Percentiles rank a stretch among this genome's conserved stretches.
phyloP scores from a whole-genome alignment of 2,329 filamentous ascomycete species.

The Pseudocercospora pini-densiflorae region DNA sequence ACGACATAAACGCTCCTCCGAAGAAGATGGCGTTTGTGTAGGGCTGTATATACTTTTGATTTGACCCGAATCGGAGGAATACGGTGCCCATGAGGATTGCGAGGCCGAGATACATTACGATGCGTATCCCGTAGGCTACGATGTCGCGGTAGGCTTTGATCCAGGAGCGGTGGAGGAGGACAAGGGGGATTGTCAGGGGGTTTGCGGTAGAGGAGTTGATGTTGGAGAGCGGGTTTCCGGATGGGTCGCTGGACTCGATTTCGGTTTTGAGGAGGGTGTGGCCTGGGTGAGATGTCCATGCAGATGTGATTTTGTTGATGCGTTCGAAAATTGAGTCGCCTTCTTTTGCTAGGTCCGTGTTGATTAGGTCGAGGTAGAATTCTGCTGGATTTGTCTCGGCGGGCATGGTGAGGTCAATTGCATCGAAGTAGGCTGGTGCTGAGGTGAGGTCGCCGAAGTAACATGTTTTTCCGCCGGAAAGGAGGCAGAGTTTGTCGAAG shows the following conservation, averaged over 20 bases:
- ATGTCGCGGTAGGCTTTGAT: constrained; percentile 85
- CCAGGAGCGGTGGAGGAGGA: constrained; percentile 75
- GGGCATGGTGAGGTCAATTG: constrained; percentile 67
- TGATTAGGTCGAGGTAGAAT: constrained; percentile 76
- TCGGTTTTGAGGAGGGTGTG: constrained; percentile 39
- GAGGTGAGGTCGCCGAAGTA: constrained; percentile 70
- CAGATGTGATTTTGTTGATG: constrained; percentile 57
- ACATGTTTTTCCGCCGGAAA: constrained; percentile 71
- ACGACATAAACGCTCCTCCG: constrained; percentile 53
- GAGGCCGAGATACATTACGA: constrained; percentile 79
- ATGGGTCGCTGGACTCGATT: constrained; percentile 27
- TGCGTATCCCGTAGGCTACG: constrained; percentile 78
- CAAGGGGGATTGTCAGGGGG: constrained; percentile 57
- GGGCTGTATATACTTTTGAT: constrained; percentile 75
- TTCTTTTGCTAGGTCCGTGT: constrained; percentile 70
- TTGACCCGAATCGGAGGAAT: constrained; percentile 71
- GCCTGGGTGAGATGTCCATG: constrained; percentile 58
- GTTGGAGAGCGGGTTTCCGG: background rate
- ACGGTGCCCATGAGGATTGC: constrained; percentile 88
- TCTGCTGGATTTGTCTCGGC: constrained; percentile 78
- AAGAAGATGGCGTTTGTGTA: constrained; percentile 77
- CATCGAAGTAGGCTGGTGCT: constrained; percentile 66
- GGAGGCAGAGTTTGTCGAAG: constrained; percentile 76
- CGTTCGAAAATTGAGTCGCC: constrained; percentile 52
- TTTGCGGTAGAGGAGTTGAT: constrained; percentile 46